A percentile compares a stretch with the other conserved stretches of the same genome.
Conservation (phyloP, 2,329 filamentous ascomycete species). For the Aspergillaceae sp. region DNA sequence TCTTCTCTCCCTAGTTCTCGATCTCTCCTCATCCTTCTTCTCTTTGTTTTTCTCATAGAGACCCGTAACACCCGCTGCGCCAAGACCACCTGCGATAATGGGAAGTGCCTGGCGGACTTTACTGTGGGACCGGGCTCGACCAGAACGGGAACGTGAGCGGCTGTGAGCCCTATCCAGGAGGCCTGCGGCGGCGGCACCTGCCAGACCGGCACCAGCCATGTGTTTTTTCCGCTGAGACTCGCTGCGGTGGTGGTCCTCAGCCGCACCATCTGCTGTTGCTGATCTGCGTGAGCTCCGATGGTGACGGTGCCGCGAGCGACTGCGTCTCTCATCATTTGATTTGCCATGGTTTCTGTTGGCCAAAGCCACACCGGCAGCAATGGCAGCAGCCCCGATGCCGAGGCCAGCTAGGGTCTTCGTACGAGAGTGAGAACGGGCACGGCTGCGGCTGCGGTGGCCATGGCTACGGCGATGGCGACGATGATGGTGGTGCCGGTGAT, state of each 20-base stretch:
- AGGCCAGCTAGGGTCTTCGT: slow-evolving; percentile 46
- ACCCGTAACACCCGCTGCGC: slow-evolving; percentile 53
- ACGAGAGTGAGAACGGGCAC: slow-evolving; percentile 42
- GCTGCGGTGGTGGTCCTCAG: slow-evolving; percentile 22
- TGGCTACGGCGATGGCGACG: slow-evolving; percentile 21
- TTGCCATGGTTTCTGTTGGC: slow-evolving; percentile 45
- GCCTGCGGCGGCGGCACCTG: slow-evolving; percentile 55
- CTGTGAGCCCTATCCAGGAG: slow-evolving; percentile 50
- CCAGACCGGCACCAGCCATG: slow-evolving; percentile 54
- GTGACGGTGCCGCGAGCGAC: slow-evolving; percentile 37
- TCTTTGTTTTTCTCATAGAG: slow-evolving; percentile 56
- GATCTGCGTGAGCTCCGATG: slow-evolving; percentile 23
- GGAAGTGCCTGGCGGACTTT: slow-evolving; percentile 50
- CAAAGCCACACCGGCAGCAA: slow-evolving; percentile 52
- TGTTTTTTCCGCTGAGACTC: slow-evolving; percentile 47
- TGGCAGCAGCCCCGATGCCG: slow-evolving; percentile 47
- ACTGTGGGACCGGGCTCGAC: slow-evolving; percentile 45
- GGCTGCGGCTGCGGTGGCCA: slow-evolving; percentile 31
- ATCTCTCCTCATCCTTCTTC: slow-evolving; percentile 47
- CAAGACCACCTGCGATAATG: slow-evolving; percentile 52
- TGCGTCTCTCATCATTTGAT: slow-evolving; percentile 42
- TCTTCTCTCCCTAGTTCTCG: slow-evolving; percentile 23
- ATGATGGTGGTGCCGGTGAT: slow-evolving; percentile 23
- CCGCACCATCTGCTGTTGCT: slow-evolving; percentile 8
- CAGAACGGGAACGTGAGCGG: slow-evolving; percentile 47